Conservation (phyloP, 2,329 filamentous ascomycete species). For the Aspergillus luchuensis region DNA sequence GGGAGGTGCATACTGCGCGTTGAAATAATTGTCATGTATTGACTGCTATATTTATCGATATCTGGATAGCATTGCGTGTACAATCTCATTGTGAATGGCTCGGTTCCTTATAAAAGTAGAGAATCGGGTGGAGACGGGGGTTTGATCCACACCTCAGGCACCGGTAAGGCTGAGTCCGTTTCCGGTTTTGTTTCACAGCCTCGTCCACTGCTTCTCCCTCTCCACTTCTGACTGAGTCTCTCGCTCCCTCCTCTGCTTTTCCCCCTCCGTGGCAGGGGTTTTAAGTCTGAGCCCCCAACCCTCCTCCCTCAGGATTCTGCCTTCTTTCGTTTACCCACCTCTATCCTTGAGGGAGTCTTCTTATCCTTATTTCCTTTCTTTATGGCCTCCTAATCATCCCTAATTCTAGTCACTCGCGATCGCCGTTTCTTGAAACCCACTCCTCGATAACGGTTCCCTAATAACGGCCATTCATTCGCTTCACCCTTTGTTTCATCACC, state of each 20-base stretch:
- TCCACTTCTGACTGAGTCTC: background rate
- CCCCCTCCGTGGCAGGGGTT: background rate
- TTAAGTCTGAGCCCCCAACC: background rate
- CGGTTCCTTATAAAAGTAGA: too few species aligned
- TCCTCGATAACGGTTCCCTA: background rate
- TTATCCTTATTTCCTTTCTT: background rate
- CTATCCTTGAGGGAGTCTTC: background rate
- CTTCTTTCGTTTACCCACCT: background rate
- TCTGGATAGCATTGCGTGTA: background rate
- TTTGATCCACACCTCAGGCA: background rate
- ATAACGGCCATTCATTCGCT: conserved; percentile 1
- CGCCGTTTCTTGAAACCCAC: background rate
- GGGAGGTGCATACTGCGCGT: conserved; percentile 27
- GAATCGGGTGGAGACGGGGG: background rate
- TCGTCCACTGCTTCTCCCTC: background rate
- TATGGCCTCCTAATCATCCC: background rate
- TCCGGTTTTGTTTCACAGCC: background rate
- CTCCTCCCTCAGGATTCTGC: background rate
- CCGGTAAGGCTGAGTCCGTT: background rate
- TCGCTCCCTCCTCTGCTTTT: background rate
- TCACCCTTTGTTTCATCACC: background rate
- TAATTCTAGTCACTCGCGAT: background rate
- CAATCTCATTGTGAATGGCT: background rate
- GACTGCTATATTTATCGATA: background rate
- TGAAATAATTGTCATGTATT: too few species aligned